Conservation (phyloP, 2,329 filamentous ascomycete genomes). For the Colletotrichum godetiae region DNA sequence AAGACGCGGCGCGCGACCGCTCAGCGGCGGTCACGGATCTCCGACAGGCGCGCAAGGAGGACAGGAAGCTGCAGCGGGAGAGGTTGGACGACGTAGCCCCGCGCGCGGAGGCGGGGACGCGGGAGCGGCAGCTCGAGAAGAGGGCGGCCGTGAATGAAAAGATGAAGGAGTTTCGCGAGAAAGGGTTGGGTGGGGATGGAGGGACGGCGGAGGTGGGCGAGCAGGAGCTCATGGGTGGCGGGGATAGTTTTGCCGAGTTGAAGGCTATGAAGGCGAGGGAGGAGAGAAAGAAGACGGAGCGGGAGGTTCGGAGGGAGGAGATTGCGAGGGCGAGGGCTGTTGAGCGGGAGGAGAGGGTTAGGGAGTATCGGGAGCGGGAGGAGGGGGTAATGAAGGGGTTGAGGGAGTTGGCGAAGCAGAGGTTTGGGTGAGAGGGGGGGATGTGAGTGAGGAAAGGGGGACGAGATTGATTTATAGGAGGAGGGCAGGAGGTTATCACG, state of each 20-base stretch:
- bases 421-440: slow-evolving; percentile 69
- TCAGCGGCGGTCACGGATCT: slow-evolving; percentile 60
- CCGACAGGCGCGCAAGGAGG: slow-evolving; percentile 70
- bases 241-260: slow-evolving; percentile 72
- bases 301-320: slow-evolving; percentile 86
- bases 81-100: slow-evolving; percentile 84
- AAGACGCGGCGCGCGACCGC: slow-evolving; percentile 62
- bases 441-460: no score
- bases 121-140: slow-evolving; percentile 90
- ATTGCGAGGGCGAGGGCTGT: slow-evolving; percentile 77
- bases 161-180: slow-evolving; percentile 79
- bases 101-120: slow-evolving; percentile 83
- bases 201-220: slow-evolving; percentile 71
- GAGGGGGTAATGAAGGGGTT: slow-evolving; percentile 87
- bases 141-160: slow-evolving; percentile 77
- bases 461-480: no score
- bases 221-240: slow-evolving; percentile 81
- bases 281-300: slow-evolving; percentile 82
- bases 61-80: slow-evolving; percentile 76
- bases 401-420: slow-evolving; percentile 79
- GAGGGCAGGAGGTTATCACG: no score
- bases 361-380: slow-evolving; percentile 79
- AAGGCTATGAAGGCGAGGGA: slow-evolving; percentile 74
- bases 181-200: slow-evolving; percentile 39
- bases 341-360: slow-evolving; percentile 82